Conservation (phyloP, 257 asterid species). For the Scutellaria baicalensis region DNA sequence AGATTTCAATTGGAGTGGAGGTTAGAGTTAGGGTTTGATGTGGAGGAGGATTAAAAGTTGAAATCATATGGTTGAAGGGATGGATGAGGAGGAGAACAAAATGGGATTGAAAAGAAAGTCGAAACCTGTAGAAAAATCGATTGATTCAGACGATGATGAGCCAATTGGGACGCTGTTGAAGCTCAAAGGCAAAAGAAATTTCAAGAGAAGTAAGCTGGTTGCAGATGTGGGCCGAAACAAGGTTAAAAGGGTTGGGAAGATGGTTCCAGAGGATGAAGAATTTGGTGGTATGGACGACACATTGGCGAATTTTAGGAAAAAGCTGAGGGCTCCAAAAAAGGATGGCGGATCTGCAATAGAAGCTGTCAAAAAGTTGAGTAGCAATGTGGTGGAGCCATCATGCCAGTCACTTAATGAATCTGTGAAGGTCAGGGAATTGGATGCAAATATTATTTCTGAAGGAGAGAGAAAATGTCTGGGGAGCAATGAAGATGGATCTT, state of each 20-base stretch:
- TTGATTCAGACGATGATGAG: constrained; percentile 75
- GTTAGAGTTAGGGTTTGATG: constrained; percentile 52
- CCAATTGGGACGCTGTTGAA: constrained; percentile 72
- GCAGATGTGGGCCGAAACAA: constrained; percentile 34
- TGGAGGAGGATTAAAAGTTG: constrained; percentile 35
- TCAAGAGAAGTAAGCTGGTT: constrained; percentile 50
- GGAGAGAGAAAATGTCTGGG: constrained; percentile 23
- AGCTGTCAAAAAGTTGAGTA: constrained; percentile 20
- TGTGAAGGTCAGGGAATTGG: constrained; percentile 18
- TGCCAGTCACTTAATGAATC: constrained; percentile 25
- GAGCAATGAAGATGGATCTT: constrained; percentile 26
- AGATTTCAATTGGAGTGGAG: constrained; percentile 19
- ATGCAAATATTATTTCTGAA: constrained; percentile 19
- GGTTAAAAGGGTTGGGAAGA: constrained; percentile 31
- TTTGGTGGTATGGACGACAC: constrained; percentile 85
- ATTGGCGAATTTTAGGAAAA: constrained; percentile 77
- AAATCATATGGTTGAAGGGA: constrained; percentile 45
- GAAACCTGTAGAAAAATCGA: constrained; percentile 23
- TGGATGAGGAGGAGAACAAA: constrained; percentile 56
- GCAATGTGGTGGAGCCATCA: constrained; percentile 22
- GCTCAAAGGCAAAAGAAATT: constrained; percentile 47
- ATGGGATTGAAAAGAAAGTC: constrained; percentile 49
- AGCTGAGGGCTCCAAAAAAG: constrained; percentile 76
- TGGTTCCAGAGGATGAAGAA: constrained; percentile 41
- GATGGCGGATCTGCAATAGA: constrained; percentile 30